Conservation (phyloP, 768 basidiomycete genomes). For the Lyophyllum atratum region DNA sequence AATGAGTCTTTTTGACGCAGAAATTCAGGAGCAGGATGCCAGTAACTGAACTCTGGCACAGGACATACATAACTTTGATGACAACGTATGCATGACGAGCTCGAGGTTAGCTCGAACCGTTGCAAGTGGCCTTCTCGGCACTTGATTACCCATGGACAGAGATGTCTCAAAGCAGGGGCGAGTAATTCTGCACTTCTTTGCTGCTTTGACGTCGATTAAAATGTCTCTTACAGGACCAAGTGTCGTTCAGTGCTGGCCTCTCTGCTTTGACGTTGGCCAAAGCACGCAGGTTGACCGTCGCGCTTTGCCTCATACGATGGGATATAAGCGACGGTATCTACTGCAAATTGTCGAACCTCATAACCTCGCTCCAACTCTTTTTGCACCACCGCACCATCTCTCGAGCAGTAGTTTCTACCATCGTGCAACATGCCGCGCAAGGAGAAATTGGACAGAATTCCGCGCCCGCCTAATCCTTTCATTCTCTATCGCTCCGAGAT, state of each 20-base stretch:
- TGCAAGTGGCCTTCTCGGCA: too few species aligned
- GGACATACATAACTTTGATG: too few species aligned
- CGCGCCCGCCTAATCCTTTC: conserved; percentile 3
- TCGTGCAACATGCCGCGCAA: background rate
- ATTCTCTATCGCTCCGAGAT: conserved; percentile 4
- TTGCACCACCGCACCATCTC: background rate
- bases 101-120: too few species aligned
- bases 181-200: too few species aligned
- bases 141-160: too few species aligned
- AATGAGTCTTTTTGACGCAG: too few species aligned
- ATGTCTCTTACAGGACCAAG: background rate
- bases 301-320: background rate
- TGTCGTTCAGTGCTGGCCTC: background rate
- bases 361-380: background rate
- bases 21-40: too few species aligned
- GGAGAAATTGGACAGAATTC: background rate
- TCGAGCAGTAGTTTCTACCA: background rate
- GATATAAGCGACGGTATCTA: background rate
- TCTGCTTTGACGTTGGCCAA: background rate
- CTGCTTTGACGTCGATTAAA: background rate
- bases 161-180: too few species aligned
- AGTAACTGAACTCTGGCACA: too few species aligned
- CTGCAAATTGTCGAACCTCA: background rate
- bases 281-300: background rate
- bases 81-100: too few species aligned